Base-by-base conservation (phyloP, 2,329 filamentous ascomycete genomes). In the Ophiostoma sp. region DNA sequence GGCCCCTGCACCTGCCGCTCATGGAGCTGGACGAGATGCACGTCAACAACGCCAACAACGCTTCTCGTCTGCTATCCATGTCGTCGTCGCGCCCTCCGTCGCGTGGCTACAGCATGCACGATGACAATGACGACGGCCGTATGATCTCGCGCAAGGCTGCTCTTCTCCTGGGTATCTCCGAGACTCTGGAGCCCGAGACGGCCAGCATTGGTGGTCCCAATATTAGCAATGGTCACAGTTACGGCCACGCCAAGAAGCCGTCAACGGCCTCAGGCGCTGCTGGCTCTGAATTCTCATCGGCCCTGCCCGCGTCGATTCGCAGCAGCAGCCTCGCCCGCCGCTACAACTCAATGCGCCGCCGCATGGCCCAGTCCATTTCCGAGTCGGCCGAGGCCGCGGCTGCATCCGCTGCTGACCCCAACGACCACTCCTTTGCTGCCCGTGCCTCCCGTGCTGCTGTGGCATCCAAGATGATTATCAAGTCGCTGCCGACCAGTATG, bases 121-220 rank as follows among this genome's bases (percentile, higher is more conserved):
- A 79, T 52, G 75, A 63, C 39, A 68, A 59, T 25, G 45, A 74
- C 19, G 78, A 80, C 61, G 74, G 74, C 33, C 78, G 66, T 22
- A 70, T 76, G 48, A 79, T 77, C 33, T 74, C 80, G 4, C 76
- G 72, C 55, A 77, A 77, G 68, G 76, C 76, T 0, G 76, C 76
- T 2, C 69, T 70, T 2, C 57, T 77, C 3, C 57, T 77, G 19
- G 76, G 76, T 25, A 75, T 77, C 7, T 33, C 73, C 0, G 70
- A 73, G 28, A 71, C 72, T 1, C 39, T 70, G 15, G 74, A 73
- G 22, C 69, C 71, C 6, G 74, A 50, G 59, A 68, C 52, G 39
- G 33, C 22, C 48, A 66, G 63, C 22, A 36, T 28, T 4, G 25
- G 33, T 3, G 12, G 31, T 31, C 3, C 31, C 33, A 70, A 22